A percentile compares a stretch with the other conserved stretches of the same genome.
Conservation (phyloP, 176 grass and related monocot species). For the Aegilops bicornis region DNA sequence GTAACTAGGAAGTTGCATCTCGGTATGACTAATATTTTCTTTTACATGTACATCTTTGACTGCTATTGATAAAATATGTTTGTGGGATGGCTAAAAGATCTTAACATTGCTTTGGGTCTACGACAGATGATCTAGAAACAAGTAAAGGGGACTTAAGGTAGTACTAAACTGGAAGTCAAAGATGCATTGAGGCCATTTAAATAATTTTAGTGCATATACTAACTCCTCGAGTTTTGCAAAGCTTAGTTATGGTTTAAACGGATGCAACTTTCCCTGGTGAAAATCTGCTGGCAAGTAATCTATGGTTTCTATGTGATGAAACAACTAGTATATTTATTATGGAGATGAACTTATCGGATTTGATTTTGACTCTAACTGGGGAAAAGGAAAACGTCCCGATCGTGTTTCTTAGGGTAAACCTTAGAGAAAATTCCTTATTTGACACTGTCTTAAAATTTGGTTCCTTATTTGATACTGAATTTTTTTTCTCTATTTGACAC, state of each 20-base stretch:
- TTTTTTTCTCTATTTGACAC: too few relatives aligned
- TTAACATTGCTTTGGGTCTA: constrained; percentile 28
- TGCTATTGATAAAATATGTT: constrained; percentile 26
- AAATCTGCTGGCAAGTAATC: neutral
- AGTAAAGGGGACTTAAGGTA: constrained; percentile 11
- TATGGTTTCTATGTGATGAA: constrained; percentile 15
- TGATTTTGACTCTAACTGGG: neutral
- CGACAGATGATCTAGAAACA: constrained; percentile 23
- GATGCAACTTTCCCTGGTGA: neutral
- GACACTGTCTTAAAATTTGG: too few relatives aligned
- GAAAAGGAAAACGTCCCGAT: constrained; percentile 17
- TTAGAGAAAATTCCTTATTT: too few relatives aligned
- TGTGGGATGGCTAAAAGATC: neutral
- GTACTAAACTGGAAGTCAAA: constrained; percentile 1
- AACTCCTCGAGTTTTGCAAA: neutral
- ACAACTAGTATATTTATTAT: neutral
- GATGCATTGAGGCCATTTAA: constrained; percentile 9
- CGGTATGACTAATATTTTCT: too few relatives aligned
- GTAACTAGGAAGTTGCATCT: neutral
- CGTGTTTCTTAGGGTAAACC: constrained; percentile 8
- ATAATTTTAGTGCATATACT: neutral
- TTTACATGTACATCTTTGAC: neutral
- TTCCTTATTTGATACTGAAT: too few relatives aligned
- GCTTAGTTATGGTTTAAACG: neutral
- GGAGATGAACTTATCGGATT: neutral